A percentile compares a stretch with the other conserved stretches of the same genome.
Conservation (phyloP, 2,329 filamentous ascomycete species). For the Neoscytalidium dimidiatum region DNA sequence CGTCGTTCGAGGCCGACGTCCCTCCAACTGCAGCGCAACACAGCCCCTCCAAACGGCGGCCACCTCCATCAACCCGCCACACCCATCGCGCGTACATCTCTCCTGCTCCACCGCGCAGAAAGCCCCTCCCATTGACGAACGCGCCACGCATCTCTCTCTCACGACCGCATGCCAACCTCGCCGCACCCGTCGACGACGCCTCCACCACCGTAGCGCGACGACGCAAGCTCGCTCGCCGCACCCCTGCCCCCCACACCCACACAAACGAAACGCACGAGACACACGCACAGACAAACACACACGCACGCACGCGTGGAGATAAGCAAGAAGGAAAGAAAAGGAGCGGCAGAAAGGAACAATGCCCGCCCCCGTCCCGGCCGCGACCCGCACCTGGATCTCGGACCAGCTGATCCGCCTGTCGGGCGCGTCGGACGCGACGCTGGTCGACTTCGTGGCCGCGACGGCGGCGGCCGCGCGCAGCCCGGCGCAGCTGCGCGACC, state of each 20-base stretch:
- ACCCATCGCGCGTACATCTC: too few species aligned
- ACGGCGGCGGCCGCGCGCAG: conserved; percentile 55
- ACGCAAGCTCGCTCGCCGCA: neutral
- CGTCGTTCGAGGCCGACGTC: too few species aligned
- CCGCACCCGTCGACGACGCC: neutral
- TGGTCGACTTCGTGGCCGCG: conserved; percentile 59
- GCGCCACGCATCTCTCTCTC: too few species aligned
- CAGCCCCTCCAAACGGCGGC: too few species aligned
- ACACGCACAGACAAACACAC: neutral
- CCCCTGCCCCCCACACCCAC: neutral
- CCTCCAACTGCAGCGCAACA: too few species aligned
- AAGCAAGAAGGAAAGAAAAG: too few species aligned
- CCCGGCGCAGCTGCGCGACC: conserved; percentile 49
- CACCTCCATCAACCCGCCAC: too few species aligned
- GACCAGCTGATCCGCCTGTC: conserved; percentile 56
- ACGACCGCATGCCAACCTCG: neutral
- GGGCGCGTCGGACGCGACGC: conserved; percentile 57
- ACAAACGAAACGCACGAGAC: neutral
- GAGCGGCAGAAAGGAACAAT: too few species aligned
- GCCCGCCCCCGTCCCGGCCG: neutral
- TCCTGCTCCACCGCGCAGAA: too few species aligned
- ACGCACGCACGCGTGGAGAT: too few species aligned
- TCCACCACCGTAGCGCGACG: neutral
- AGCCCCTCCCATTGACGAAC: too few species aligned
- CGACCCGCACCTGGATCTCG: conserved; percentile 38